Evolutionary conservation across 192 early-diverging fungal species (phyloP), one percentile per base, ranked within the genome.

Genomic region (Funneliformis mosseae): DNA sequence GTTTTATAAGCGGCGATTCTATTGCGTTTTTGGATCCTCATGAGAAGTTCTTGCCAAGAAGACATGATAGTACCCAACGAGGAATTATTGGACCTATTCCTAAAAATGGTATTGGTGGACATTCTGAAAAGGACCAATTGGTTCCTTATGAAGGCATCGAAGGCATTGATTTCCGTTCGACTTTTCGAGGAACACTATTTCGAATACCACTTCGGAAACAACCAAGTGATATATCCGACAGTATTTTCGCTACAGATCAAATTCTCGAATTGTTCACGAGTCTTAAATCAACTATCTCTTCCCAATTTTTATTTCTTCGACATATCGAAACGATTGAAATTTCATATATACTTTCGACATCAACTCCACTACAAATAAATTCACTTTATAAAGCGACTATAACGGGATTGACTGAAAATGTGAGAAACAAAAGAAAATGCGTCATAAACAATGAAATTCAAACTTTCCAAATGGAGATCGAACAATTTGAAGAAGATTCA

Each of bases 11-110:
- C 16, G 67, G 59, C 3, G 55, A 43, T 45, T 59, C 25, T 23
- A 60, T 80, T 59, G 74, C 21, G 2, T 81, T 83, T 68, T 77
- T 83, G 45, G 82, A 83, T 74, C 82, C 82, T 4, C 82, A 81
- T 1, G 33, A 59, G 55, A 50, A 23, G 28, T 75, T 42, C 48
- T 74, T 83, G 1, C 76, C 81, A 33, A 64, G 16, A 8, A 64
- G 38, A 41, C 8, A 61, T 16, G 64, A n/a, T 10, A 3, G 23
- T 3, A 9, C 28, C 25, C 60, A 60, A 18, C n/a, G 50, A 18
- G 55, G 74, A 6, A 21, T 60, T 3, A 72, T 42, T 21, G 21
- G 70, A 16, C 39, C 70, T 28, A 14, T 72, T 38, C 74, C 66
- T n/a, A 61, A 14, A 27, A 39, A 72, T 25, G 61, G 80, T 23